Percentiles rank a stretch among this genome's conserved stretches.
Conservation (phyloP, 2,329 filamentous ascomycete genomes). For the Venturia asperata region DNA sequence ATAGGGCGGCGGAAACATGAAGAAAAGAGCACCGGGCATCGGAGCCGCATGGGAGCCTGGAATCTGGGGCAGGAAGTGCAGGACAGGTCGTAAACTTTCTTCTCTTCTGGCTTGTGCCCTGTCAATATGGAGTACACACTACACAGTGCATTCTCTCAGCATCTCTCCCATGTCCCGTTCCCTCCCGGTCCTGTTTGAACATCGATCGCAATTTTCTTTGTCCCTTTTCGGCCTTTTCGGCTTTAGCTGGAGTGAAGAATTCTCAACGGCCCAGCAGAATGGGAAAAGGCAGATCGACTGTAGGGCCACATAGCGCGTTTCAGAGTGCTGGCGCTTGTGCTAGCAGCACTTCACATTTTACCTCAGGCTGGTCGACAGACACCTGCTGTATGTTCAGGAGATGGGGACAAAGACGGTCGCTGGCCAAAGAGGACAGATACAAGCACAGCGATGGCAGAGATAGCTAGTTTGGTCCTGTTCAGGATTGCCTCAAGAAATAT, state of each 20-base stretch:
- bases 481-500: background rate
- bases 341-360: too few relatives aligned
- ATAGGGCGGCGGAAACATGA: background rate
- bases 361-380: too few relatives aligned
- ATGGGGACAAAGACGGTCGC: too few relatives aligned
- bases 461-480: background rate
- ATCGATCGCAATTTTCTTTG: background rate
- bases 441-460: background rate
- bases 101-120: too few relatives aligned
- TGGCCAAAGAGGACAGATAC: too few relatives aligned
- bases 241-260: background rate
- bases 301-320: constrained; percentile 8
- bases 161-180: too few relatives aligned
- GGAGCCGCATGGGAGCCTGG: background rate
- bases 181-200: too few relatives aligned
- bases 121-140: too few relatives aligned
- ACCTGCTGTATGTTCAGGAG: too few relatives aligned
- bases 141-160: too few relatives aligned
- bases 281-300: background rate
- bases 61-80: background rate
- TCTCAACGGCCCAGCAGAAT: background rate
- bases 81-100: too few relatives aligned
- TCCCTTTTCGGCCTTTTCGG: background rate
- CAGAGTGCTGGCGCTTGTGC: background rate
- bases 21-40: background rate